Conservation (phyloP, 805 yeast species). For the Nakazawaea anatomiae region DNA sequence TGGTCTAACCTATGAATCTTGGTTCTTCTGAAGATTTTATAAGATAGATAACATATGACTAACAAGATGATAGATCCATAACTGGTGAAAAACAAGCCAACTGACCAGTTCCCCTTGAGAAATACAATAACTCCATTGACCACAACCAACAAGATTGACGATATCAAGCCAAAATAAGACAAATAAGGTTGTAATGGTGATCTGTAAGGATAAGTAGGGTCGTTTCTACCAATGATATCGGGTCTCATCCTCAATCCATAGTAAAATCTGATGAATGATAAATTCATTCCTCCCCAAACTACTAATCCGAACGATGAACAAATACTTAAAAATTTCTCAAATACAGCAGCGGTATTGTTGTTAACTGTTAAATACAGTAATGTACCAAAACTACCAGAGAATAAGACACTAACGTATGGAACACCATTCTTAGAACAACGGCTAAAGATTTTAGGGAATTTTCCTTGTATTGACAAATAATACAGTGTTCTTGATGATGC, state of each 20-base stretch:
- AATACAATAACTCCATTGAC: constrained; percentile 48
- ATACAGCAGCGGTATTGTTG: constrained; percentile 53
- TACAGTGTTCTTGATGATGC: constrained; percentile 55
- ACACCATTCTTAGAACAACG: constrained; percentile 62
- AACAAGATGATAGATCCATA: constrained; percentile 47
- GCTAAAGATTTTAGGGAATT: constrained; percentile 58
- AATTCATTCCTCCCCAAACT: constrained; percentile 71
- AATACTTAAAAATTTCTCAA: constrained; percentile 60
- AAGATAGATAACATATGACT: constrained; percentile 35
- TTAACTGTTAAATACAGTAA: constrained; percentile 58
- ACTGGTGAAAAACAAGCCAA: constrained; percentile 44
- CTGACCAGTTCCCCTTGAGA: constrained; percentile 41
- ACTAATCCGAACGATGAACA: constrained; percentile 72
- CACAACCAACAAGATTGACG: constrained; percentile 35
- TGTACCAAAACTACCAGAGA: constrained; percentile 56
- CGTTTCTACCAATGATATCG: constrained; percentile 49
- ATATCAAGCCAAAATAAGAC: constrained; percentile 43
- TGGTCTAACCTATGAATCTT: constrained; percentile 65
- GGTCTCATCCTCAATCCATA: constrained; percentile 49
- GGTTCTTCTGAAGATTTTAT: constrained; percentile 57
- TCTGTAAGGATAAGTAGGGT: constrained; percentile 49
- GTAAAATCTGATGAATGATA: constrained; percentile 48
- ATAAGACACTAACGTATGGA: constrained; percentile 66
- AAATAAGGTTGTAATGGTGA: constrained; percentile 53
- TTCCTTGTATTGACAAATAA: constrained; percentile 46